These are phyloP conservation scores for Porpolomopsis calyptriformis DNA, from an alignment of 768 basidiomycete genomes.

Conservation along the genomic window DNA sequence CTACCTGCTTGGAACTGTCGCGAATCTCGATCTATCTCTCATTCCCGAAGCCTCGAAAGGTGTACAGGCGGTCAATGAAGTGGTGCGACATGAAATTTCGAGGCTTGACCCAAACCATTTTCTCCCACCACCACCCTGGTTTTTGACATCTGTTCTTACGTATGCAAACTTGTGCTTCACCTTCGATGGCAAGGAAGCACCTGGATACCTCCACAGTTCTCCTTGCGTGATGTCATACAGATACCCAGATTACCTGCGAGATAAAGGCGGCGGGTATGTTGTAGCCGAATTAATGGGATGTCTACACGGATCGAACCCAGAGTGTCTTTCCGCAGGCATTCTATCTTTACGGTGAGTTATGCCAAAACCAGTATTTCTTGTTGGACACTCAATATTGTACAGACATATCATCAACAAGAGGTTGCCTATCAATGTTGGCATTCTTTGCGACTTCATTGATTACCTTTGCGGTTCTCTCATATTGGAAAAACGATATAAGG, in stretches of 20 bases:
- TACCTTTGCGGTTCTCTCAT: conserved; percentile 32
- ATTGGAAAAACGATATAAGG: conserved; percentile 21
- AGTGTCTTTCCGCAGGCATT: conserved; percentile 26
- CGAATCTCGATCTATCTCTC: conserved; percentile 22
- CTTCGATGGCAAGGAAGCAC: conserved; percentile 21
- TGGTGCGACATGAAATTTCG: conserved; percentile 35
- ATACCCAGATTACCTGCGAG: not conserved
- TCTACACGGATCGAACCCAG: conserved; percentile 18
- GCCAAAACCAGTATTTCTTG: not conserved
- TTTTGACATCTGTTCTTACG: conserved; percentile 32
- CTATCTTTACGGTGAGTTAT: conserved; percentile 30
- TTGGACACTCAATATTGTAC: not conserved
- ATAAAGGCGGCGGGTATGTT: conserved; percentile 7
- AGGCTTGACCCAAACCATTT: conserved; percentile 17
- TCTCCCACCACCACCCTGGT: conserved; percentile 14
- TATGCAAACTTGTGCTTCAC: conserved; percentile 26
- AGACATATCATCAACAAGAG: conserved; percentile 35
- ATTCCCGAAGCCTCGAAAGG: conserved; percentile 32
- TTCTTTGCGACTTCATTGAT: conserved; percentile 45
- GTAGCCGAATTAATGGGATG: conserved; percentile 23
- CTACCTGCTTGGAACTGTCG: conserved; percentile 34
- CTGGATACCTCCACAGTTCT: not conserved
- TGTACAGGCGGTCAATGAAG: conserved; percentile 30
- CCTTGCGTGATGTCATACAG: not conserved
- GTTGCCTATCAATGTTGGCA: conserved; percentile 33